Percentiles rank a stretch among this genome's conserved stretches.
Conservation (phyloP, 768 basidiomycete genomes). For the Rhizopogon vesiculosus region DNA sequence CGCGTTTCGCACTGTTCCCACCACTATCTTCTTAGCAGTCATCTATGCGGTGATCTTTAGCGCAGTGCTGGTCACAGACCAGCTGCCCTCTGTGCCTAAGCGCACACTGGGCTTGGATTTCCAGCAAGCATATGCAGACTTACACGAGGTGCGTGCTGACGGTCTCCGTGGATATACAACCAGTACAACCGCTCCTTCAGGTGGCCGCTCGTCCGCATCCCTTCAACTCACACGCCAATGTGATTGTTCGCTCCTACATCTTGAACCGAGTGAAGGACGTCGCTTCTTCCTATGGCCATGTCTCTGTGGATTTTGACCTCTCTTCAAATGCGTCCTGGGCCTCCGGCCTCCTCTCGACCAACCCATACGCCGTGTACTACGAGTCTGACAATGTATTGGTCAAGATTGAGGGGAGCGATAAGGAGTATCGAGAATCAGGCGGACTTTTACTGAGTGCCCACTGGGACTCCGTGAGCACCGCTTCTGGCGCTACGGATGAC, state of each 20-base stretch:
- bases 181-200: conserved; percentile 21
- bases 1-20: conserved; percentile 38
- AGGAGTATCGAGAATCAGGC: conserved; percentile 23
- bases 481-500: conserved; percentile 73
- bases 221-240: conserved; percentile 75
- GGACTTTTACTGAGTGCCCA: conserved; percentile 77
- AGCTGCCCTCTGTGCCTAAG: conserved; percentile 39
- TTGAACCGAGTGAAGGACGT: conserved; percentile 48
- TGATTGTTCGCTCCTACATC: conserved; percentile 57
- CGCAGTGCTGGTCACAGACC: conserved; percentile 44
- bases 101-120: conserved; percentile 43
- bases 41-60: conserved; percentile 45
- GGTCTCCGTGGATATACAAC: not conserved
- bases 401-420: conserved; percentile 52
- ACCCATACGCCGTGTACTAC: conserved; percentile 41
- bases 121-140: conserved; percentile 51
- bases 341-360: conserved; percentile 9
- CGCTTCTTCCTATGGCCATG: conserved; percentile 36
- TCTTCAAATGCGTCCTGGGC: conserved; percentile 48
- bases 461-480: conserved; percentile 76
- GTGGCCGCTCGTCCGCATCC: conserved; percentile 71
- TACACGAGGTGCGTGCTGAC: conserved; percentile 41
- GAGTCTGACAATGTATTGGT: conserved; percentile 67
- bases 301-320: conserved; percentile 49
- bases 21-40: conserved; percentile 41